These are phyloP conservation scores for Fusarium graminum DNA, from an alignment of 2,329 filamentous ascomycete genomes.

Conservation along the genomic window DNA sequence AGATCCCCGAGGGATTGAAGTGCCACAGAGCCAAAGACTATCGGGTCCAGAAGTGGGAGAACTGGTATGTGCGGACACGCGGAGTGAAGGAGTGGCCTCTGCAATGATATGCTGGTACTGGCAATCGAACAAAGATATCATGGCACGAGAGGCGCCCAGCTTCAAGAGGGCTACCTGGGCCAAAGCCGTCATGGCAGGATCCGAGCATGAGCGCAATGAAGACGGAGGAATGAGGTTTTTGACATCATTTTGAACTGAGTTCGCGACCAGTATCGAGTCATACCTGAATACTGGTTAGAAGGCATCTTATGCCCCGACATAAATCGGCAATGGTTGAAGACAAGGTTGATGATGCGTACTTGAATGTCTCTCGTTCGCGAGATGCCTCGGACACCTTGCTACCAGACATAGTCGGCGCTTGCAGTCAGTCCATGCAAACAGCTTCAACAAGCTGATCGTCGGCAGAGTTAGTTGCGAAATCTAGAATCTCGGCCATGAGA, in stretches of 20 bases:
- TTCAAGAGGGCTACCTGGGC: conserved; percentile 63
- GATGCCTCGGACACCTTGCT: conserved; percentile 40
- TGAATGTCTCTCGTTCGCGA: conserved; percentile 53
- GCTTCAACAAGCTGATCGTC: conserved; percentile 6
- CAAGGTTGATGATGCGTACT: conserved; percentile 31
- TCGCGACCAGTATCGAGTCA: conserved; percentile 35
- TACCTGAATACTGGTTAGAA: conserved; percentile 30
- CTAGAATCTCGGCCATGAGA: conserved; percentile 4
- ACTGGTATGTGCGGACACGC: conserved; percentile 47
- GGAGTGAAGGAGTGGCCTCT: conserved; percentile 61
- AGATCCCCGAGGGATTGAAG: conserved; percentile 49
- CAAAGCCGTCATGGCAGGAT: conserved; percentile 61
- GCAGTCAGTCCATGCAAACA: conserved; percentile 11
- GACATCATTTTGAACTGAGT: conserved; percentile 43
- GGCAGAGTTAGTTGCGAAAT: background rate
- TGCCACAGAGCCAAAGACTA: conserved; percentile 51
- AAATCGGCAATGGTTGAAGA: background rate
- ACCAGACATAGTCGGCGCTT: conserved; percentile 19
- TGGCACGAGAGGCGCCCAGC: conserved; percentile 57
- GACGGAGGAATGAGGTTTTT: conserved; percentile 42
- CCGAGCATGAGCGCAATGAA: conserved; percentile 50
- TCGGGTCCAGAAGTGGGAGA: conserved; percentile 39
- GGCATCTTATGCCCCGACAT: background rate
- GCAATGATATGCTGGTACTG: conserved; percentile 64
- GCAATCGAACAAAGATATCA: conserved; percentile 66